Percentiles rank a stretch among this genome's conserved stretches.
Conservation (phyloP, 345 rosid species). For the Brassica cretica region DNA sequence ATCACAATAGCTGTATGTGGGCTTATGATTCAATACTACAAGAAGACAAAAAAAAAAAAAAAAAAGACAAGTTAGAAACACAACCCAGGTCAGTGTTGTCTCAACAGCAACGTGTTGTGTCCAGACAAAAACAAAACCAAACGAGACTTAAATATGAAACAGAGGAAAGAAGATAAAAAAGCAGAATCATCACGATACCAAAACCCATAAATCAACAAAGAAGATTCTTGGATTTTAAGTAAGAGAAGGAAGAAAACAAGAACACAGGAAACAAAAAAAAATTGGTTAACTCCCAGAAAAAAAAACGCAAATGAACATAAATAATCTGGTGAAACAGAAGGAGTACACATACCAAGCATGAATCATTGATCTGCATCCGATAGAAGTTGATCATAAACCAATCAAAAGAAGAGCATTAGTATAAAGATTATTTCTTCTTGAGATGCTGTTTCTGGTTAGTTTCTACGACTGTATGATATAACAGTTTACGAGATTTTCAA, state of each 20-base stretch:
- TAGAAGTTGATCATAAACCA: not conserved
- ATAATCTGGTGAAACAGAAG: conserved; percentile 25
- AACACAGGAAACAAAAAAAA: conserved; percentile 1
- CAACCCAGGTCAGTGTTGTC: not conserved
- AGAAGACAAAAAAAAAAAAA: conserved; percentile 2
- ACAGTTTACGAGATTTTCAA: conserved; percentile 16
- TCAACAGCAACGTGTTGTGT: not conserved
- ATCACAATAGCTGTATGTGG: conserved; percentile 37
- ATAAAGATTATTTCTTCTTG: not conserved
- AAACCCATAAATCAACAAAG: not conserved
- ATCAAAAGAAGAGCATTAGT: conserved; percentile 19
- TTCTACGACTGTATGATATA: conserved; percentile 24
- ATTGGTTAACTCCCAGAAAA: not conserved
- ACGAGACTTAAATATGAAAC: not conserved
- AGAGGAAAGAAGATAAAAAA: not conserved
- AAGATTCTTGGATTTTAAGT: conserved; percentile 29
- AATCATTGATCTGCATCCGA: conserved; percentile 21
- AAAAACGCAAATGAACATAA: not conserved
- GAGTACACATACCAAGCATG: conserved; percentile 12
- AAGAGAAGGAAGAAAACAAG: conserved; percentile 16
- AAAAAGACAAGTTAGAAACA: not conserved
- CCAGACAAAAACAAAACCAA: conserved; percentile 3
- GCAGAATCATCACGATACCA: conserved; percentile 5
- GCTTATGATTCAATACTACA: conserved; percentile 42
- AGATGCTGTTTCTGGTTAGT: conserved; percentile 35